Conservation (phyloP, 371 early-diverging fungal genomes). For the Apophysomyces trapeziformis region DNA sequence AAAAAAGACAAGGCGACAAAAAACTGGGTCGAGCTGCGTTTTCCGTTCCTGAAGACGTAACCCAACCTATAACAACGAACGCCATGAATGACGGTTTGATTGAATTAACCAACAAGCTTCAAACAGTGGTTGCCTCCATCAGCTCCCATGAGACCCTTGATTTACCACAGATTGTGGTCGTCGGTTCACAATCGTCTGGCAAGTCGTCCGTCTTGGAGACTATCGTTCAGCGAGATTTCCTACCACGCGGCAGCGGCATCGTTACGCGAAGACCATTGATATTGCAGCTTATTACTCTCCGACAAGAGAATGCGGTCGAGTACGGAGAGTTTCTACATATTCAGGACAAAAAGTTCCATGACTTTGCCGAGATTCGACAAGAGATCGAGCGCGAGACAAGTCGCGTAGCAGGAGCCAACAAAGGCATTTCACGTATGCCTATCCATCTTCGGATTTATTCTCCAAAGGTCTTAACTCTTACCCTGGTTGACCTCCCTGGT, state of each 20-base stretch:
- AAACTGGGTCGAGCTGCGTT: neutral
- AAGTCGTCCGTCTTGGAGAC: constrained; percentile 94
- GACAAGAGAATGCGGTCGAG: constrained; percentile 37
- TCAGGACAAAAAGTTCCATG: constrained; percentile 76
- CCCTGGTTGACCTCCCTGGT: constrained; percentile 95
- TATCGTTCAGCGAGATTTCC: constrained; percentile 88
- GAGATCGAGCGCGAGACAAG: constrained; percentile 93
- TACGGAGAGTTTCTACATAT: constrained; percentile 84
- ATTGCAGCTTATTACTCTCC: constrained; percentile 82
- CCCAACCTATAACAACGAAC: neutral
- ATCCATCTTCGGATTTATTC: constrained; percentile 91
- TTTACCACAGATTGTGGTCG: constrained; percentile 91
- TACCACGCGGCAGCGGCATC: constrained; percentile 92
- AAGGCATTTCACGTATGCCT: constrained; percentile 84
- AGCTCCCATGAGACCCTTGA: constrained; percentile 83
- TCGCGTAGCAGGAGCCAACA: constrained; percentile 85
- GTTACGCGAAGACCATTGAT: constrained; percentile 94
- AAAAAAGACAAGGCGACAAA: neutral
- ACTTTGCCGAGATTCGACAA: constrained; percentile 81
- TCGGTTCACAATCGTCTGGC: constrained; percentile 89
- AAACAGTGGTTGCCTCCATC: constrained; percentile 88
- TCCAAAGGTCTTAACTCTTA: constrained; percentile 87
- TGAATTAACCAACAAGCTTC: constrained; percentile 91
- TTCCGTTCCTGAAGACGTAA: constrained; percentile 18
- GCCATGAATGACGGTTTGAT: constrained; percentile 65